Evolutionary conservation across 495 filamentous ascomycete species (phyloP), one percentile per base, ranked within the genome.

Genomic region (Bombardia bombarda): DNA sequence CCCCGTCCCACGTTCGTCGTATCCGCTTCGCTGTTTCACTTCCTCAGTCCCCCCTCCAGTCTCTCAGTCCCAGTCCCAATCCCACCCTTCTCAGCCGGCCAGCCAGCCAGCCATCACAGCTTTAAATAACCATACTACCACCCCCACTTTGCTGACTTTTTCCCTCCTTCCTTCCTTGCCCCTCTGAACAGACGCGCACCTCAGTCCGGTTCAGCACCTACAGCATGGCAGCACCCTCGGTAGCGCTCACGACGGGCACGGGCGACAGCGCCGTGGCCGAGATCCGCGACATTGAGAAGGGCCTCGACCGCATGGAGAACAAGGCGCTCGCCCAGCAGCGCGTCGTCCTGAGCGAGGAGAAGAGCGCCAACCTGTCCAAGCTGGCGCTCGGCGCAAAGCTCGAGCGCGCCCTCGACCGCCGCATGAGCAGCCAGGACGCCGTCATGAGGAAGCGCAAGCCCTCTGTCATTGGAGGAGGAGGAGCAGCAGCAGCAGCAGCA

Each of bases 371-470:
- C 60, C 63, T 95, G 56, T 86, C 81, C 65, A 94, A 95, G 66
- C 70, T 97, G 43, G 90, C 90, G 22, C 74, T 97, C 32, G 84
- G 89, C 33, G 90, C 92, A 30, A 97, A 96, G 67, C 75, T 97
- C 31, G 92, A 98, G 60, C 82, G 92, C 30, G 92, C 92, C 10
- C 78, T 98, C 28, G 86, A 80, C 42, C 72, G 92, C 53, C 78
- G 92, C 52, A 93, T 97, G 89, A 83, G 75, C 19, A 62, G 84
- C 53, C 92, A 98, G 60, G 92, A 98, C 63, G 93, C 92, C 34
- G 80, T 86, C 43, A 90, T 93, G 77, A 78, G 82, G 38, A 65
- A 67, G 37, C 61, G 67, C 35, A 68, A 67, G 55, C 67, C 63
- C 43, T 61, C 53, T 38, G 62, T 58, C 39, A n/a, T n/a, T n/a